Evolutionary conservation across 148 eudicot species (phyloP).

Genomic region (Dysphania ambrosioides): DNA sequence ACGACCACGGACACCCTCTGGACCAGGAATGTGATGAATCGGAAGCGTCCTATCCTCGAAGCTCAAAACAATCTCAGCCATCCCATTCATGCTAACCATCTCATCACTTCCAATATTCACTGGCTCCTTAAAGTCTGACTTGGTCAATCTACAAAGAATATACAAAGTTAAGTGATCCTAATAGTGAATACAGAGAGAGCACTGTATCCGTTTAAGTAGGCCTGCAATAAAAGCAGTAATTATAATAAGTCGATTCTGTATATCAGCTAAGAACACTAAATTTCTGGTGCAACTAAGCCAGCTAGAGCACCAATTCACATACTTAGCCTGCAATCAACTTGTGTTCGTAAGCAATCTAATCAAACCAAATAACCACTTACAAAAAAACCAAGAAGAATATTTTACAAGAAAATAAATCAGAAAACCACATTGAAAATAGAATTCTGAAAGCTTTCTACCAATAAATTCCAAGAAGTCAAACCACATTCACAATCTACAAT

Average conservation of each 20-base stretch:
- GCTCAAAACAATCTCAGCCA: constrained; percentile 92
- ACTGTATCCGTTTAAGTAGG: not conserved
- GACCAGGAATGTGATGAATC: constrained; percentile 94
- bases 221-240: not conserved
- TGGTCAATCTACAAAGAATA: constrained; percentile 54
- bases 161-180: not conserved
- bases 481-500: not conserved
- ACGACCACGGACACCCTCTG: constrained; percentile 97
- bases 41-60: constrained; percentile 78
- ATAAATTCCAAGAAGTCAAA: not conserved
- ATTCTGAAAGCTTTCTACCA: not conserved
- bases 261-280: not conserved
- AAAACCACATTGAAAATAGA: not conserved
- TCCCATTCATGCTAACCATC: constrained; percentile 98
- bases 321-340: not conserved
- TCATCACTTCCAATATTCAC: constrained; percentile 97
- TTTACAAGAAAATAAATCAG: not conserved
- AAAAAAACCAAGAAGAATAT: not conserved
- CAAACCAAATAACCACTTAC: not conserved
- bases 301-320: not conserved
- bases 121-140: constrained; percentile 88
- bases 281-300: not conserved
- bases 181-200: not conserved
- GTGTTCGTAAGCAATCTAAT: not conserved
- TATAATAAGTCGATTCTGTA: not conserved